Base-by-base conservation (phyloP, 495 filamentous ascomycete genomes). In the Xylaria flabelliformis region DNA sequence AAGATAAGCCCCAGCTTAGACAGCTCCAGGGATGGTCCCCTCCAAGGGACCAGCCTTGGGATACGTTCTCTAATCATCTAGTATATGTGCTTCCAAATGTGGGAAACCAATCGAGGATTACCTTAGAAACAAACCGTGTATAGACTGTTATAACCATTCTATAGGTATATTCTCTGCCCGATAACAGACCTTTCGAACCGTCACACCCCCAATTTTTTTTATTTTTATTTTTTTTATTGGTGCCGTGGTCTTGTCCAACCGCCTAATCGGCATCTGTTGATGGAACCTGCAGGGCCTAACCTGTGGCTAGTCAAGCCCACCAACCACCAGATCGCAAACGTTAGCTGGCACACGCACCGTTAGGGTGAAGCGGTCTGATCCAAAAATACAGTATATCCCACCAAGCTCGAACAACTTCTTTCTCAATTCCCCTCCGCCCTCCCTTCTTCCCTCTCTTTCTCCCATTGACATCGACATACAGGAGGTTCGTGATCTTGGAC, bases 401-500 rank as follows among this genome's bases (percentile, higher is more conserved):
- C 26, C 51, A 6, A 29, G 32, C 41, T 64, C 9, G 48, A 64
- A 10, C 21, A 71, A n/a, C 21, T 21, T 21, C 41, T 29, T 48
- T 21, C 36, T 19, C 10, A 63, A 42, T 39, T 46, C 41, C 50
- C 62, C 26, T n/a, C 70, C 51, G 29, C 24, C 58, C 69, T 51
- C n/a, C 48, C 12, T 56, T 36, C 48, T 12, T 56, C 39, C 55
- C 21, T 59, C 29, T 64, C 48, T 19, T 66, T 39, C 61, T 65
- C 50, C 64, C 68, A 70, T 55, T 59, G 69, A 71, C 12, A 53
- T 36, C 46, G 64, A 53, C 64, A 53, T 67, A 51, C 19, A 34
- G 51, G 69, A 72, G 63, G 42, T 61, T 56, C 53, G 67, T 69
- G 51, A 72, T 74, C 64, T 74, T 69, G 66, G 71, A 61, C 64